Base-by-base conservation (phyloP, 768 basidiomycete genomes). In the Lentinula raphanica region DNA sequence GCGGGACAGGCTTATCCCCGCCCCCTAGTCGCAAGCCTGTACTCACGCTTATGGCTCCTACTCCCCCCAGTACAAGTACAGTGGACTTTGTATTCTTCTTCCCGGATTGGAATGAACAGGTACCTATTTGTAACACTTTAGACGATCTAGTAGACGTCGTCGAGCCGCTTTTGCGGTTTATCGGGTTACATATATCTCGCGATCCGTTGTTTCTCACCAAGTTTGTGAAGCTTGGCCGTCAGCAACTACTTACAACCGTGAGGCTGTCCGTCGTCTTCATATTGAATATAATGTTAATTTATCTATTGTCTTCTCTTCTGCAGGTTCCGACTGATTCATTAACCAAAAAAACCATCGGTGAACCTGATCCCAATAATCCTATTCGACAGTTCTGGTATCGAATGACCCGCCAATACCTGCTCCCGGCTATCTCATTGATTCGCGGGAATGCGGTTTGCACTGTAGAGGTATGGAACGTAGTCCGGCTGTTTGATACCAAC, bases 1-100 rank as follows among this genome's bases (percentile, higher is more conserved):
- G 84, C 15, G 67, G 81, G 2, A 76, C 79, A 28, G 86, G 88
- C 13, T 68, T 82, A 31, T 69, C 78, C 6, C 72, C 76, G 4
- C 74, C 83, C 5, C 77, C 80, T 11, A 69, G 79, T 21, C 82
- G 84, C 25, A 92, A 88, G 65, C 75, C 83, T 0, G 68, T 82
- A 3, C 76, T 94, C n/a, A 91, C 92, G 0, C 71, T 89, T 3
- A 81, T 81, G 70, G 88, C 90, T 1, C 95, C 95, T 3, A 81
- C 83, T 12, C 94, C 95, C 25, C 88, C 91, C 0, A 80, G 83
- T 63, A 94, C 92, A 21, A 81, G 75, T 55, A 79, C 76, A 3
- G 80, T 79, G n/a, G 84, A 88, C 51, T 96, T 92, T 64, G 82
- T 92, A 5, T 97, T 92, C 77, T 98, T 97, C 79, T 96, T 87